Base-by-base conservation (phyloP, 768 basidiomycete genomes). In the Auriscalpium microsporum region DNA sequence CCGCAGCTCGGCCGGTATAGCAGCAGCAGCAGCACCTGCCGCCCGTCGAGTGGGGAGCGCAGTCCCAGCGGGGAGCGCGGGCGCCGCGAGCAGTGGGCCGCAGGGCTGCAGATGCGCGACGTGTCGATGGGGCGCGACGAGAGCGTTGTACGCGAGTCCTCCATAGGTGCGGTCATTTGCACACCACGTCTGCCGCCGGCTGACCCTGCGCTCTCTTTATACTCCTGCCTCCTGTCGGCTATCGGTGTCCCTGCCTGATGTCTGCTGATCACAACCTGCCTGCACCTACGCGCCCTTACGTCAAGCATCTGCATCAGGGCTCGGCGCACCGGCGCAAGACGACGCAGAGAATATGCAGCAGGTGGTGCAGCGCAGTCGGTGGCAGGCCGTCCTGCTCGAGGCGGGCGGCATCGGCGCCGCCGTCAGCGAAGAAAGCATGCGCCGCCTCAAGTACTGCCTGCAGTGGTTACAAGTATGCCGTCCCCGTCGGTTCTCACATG, bases 371-470 rank as follows among this genome's bases (percentile, higher is more conserved):
- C 78, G 90, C n/a, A 87, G 87, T 67, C 75, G 87, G 44, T 92
- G 89, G 91, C 90, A 93, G 62, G 80, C 86, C 0, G 79, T 94
- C 28, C 72, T 94, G 42, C 74, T 87, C 21, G 92, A 94, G 69
- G 92, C 90, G 2, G 90, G 92, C 13, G 92, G 92, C 0, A 75
- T 95, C 36, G 81, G 90, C 55, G 90, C 89, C 0, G 92, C 93
- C 8, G 75, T 94, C 35, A 92, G 90, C 67, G 91, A 94, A 59
- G 93, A 94, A 68, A 92, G 85, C 64, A 88, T 95, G 87, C 76
- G 88, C 54, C 75, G 87, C 52, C 69, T 95, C 42, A 83, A 84
- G 66, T 94, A 94, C 65, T 92, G 89, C 69, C 67, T 95, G 33
- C 82, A 90, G 55, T 94, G 91, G 90, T 74, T 95, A 16, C 86